phyloP scores from a whole-genome alignment of 805 yeast genomes.

The Myxozyma monticola region DNA sequence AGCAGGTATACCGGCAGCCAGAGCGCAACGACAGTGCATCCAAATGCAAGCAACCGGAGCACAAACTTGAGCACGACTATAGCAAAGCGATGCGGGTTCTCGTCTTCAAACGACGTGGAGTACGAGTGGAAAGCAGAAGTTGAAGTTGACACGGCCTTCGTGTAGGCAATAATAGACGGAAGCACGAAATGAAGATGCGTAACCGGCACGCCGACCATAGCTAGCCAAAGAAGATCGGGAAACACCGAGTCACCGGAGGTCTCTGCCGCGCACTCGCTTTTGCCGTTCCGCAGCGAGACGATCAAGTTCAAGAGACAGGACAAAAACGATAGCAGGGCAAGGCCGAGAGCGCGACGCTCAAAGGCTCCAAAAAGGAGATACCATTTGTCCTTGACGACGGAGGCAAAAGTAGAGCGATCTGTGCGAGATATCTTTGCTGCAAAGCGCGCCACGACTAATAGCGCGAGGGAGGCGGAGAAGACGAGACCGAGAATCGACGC shows the following conservation, averaged over 20 bases:
- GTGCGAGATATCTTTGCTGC: constrained; percentile 1
- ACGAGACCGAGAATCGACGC: constrained; percentile 8
- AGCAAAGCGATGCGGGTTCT: background rate
- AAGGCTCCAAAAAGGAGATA: constrained; percentile 12
- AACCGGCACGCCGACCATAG: constrained; percentile 10
- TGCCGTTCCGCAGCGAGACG: constrained; percentile 7
- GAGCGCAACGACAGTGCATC: constrained; percentile 1
- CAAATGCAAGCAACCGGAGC: constrained; percentile 4
- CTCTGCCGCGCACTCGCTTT: constrained; percentile 9
- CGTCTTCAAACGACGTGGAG: background rate
- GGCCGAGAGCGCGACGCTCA: constrained; percentile 19
- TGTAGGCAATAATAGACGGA: constrained; percentile 15
- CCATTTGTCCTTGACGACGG: no score
- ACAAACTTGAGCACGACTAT: constrained; percentile 2
- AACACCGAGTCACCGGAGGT: background rate
- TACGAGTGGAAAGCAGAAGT: background rate
- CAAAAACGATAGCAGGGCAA: constrained; percentile 2
- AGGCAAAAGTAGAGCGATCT: background rate
- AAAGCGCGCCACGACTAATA: constrained; percentile 6
- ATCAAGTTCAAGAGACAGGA: constrained; percentile 11
- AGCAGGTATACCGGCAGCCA: constrained; percentile 27
- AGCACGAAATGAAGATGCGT: constrained; percentile 11
- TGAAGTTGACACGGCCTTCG: background rate
- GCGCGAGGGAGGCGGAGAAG: constrained; percentile 7
- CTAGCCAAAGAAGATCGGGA: constrained; percentile 20